Conservation (phyloP, 2,329 filamentous ascomycete species). For the Teratosphaeria nubilosa region DNA sequence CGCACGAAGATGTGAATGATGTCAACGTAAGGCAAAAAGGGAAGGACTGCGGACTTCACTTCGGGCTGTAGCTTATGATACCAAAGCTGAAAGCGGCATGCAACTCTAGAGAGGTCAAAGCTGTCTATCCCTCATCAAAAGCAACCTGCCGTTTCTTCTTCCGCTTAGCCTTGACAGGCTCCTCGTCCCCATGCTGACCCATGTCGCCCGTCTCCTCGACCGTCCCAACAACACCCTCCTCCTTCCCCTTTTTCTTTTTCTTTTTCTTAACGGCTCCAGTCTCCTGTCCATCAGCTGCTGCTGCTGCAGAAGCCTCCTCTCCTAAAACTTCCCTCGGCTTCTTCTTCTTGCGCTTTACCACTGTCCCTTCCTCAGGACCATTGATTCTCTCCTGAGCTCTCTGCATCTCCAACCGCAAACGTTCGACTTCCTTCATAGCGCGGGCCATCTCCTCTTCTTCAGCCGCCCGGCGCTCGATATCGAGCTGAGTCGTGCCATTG, state of each 20-base stretch:
- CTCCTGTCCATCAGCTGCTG: conserved; percentile 5
- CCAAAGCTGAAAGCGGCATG: background rate
- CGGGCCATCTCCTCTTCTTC: conserved; percentile 83
- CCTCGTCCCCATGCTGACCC: background rate
- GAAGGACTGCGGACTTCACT: background rate
- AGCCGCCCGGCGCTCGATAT: conserved; percentile 57
- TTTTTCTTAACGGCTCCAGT: conserved; percentile 28
- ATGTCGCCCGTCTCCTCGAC: conserved; percentile 7
- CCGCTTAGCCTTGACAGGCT: conserved; percentile 3
- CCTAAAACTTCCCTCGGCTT: conserved; percentile 26
- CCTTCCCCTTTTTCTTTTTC: conserved; percentile 27
- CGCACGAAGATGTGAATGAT: no score
- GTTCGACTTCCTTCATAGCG: conserved; percentile 82
- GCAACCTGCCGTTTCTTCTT: conserved; percentile 7
- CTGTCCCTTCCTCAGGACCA: conserved; percentile 58
- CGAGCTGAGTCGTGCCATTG: conserved; percentile 29
- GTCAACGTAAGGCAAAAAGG: background rate
- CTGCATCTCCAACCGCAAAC: conserved; percentile 80
- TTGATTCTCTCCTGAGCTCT: conserved; percentile 65
- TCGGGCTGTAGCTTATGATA: no score
- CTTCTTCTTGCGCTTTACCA: conserved; percentile 50
- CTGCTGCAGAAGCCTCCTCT: conserved; percentile 5
- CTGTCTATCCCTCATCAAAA: conserved; percentile 4
- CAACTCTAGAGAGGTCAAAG: background rate
- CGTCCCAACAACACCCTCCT: conserved; percentile 4